Evolutionary conservation across 2,329 filamentous ascomycete species (phyloP).

Genomic region (Escovopsis weberi): DNA sequence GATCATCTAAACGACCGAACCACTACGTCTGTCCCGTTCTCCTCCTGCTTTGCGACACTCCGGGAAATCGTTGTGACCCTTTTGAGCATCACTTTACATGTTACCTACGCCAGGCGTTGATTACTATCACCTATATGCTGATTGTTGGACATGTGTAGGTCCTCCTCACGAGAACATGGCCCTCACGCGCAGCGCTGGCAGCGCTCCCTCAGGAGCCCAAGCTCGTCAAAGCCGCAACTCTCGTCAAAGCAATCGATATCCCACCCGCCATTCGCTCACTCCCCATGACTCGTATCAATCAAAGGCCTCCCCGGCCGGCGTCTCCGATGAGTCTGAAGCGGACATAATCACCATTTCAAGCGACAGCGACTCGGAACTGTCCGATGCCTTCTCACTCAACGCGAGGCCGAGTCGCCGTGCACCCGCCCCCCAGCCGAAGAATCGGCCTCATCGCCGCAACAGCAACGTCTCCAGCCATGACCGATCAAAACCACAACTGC

Average conservation of each 20-base stretch:
- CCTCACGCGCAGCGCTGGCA: slow-evolving; percentile 13
- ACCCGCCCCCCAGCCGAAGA: not conserved
- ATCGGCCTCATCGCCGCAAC: not conserved
- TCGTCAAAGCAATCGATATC: slow-evolving; percentile 1
- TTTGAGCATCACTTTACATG: no score
- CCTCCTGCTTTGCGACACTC: no score
- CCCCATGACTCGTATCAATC: not conserved
- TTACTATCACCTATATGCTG: not conserved
- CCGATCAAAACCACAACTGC: not conserved
- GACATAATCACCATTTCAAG: not conserved
- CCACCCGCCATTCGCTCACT: slow-evolving; percentile 2
- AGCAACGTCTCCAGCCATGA: not conserved
- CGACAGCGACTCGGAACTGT: not conserved
- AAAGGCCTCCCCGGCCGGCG: not conserved
- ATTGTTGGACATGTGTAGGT: not conserved
- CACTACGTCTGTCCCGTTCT: no score
- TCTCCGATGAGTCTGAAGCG: not conserved
- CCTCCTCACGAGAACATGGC: slow-evolving; percentile 11
- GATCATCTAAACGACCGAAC: no score
- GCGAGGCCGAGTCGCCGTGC: not conserved
- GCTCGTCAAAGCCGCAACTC: slow-evolving; percentile 13
- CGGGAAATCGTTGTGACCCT: no score
- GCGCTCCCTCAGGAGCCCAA: slow-evolving; percentile 10
- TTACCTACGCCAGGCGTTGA: no score
- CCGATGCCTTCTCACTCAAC: not conserved